phyloP scores from a whole-genome alignment of 148 eudicot species.

The Simmondsia chinensis region DNA sequence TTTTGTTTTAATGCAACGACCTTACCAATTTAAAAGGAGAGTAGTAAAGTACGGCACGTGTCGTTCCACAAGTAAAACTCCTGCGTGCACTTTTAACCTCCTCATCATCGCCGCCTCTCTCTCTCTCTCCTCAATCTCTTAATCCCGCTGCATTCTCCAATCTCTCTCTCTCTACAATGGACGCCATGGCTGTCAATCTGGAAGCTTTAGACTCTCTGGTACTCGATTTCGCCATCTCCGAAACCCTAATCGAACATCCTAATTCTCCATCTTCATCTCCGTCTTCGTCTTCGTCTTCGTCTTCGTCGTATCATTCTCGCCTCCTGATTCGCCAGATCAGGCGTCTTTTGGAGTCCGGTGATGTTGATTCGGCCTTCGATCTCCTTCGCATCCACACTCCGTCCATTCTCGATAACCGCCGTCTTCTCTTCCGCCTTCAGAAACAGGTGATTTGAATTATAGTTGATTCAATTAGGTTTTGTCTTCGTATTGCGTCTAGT shows the following conservation, averaged over 20 bases:
- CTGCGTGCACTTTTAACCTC: no score
- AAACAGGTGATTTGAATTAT: slow-evolving; percentile 48
- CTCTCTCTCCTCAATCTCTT: neutral
- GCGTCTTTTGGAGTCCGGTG: slow-evolving; percentile 52
- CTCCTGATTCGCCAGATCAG: slow-evolving; percentile 51
- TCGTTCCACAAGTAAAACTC: no score
- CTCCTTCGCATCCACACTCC: slow-evolving; percentile 53
- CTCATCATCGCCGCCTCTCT: slow-evolving; percentile 9
- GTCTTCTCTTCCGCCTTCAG: slow-evolving; percentile 77
- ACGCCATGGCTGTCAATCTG: slow-evolving; percentile 69
- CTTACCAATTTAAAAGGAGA: no score
- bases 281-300: slow-evolving; percentile 10
- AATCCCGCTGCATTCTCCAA: neutral
- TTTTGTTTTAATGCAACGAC: no score
- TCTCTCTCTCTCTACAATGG: slow-evolving; percentile 5
- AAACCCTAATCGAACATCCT: slow-evolving; percentile 46
- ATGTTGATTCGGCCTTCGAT: slow-evolving; percentile 60
- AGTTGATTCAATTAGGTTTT: neutral
- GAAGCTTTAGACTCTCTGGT: slow-evolving; percentile 75
- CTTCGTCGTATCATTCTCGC: slow-evolving; percentile 55
- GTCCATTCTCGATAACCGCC: slow-evolving; percentile 53
- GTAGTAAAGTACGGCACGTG: no score
- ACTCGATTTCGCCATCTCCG: slow-evolving; percentile 78
- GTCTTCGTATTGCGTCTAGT: neutral
- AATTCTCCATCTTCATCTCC: slow-evolving; percentile 21